phyloP scores from a whole-genome alignment of 2,329 filamentous ascomycete genomes.

The Hymenoscyphus fraxineus region DNA sequence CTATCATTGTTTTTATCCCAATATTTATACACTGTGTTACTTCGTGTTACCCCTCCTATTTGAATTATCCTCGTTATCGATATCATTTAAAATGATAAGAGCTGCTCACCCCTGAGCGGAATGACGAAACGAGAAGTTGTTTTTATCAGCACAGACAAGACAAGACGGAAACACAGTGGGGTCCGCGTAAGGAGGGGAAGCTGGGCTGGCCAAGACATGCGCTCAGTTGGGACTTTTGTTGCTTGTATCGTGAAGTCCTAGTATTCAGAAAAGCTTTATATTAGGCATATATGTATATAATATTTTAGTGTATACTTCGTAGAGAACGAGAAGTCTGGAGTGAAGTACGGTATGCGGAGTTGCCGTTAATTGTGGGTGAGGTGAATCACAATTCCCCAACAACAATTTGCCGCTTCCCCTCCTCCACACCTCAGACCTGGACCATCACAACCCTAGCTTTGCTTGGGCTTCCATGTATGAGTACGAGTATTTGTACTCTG shows the following conservation, averaged over 20 bases:
- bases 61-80: background rate
- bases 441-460: background rate
- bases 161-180: conserved; percentile 4
- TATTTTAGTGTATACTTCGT: background rate
- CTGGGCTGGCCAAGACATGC: background rate
- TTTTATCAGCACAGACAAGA: conserved; percentile 11
- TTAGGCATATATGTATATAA: background rate
- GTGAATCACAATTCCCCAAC: background rate
- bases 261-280: background rate
- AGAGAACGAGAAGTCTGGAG: background rate
- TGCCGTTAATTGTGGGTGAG: no score
- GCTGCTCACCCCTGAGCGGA: background rate
- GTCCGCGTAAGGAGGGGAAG: conserved; percentile 3
- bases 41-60: background rate
- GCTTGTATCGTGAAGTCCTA: background rate
- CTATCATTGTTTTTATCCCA: background rate
- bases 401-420: background rate
- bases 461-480: background rate
- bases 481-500: background rate
- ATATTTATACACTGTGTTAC: background rate
- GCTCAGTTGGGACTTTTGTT: background rate
- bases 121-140: conserved; percentile 6
- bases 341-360: background rate
- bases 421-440: background rate
- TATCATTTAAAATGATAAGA: background rate